Conservation (phyloP, 176 grass and related monocot genomes). For the Carex pumila region DNA sequence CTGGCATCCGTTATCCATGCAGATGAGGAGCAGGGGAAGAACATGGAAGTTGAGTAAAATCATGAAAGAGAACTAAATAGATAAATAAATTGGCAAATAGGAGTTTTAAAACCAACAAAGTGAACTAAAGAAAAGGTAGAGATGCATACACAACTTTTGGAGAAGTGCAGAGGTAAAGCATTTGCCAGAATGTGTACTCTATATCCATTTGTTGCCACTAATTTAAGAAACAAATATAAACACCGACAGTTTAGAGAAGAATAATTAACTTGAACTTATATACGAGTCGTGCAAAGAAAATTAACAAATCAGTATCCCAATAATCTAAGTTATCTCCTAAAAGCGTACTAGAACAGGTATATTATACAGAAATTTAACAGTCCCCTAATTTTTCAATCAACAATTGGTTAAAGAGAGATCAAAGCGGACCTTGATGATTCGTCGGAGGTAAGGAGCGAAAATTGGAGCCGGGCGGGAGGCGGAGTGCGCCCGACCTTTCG, state of each 20-base stretch:
- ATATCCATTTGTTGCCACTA: conserved; percentile 99
- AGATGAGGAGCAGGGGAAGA: background rate
- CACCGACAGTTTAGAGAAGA: background rate
- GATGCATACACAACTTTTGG: conserved; percentile 97
- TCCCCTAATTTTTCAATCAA: background rate
- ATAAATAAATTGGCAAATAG: background rate
- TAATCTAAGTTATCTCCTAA: background rate
- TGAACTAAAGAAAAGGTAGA: conserved; percentile 35
- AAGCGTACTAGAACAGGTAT: background rate
- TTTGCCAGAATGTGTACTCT: conserved; percentile 99
- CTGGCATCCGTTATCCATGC: conserved; percentile 50
- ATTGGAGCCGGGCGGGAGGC: conserved; percentile 43
- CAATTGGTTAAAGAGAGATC: background rate
- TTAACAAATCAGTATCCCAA: background rate
- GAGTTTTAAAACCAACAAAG: conserved; percentile 13
- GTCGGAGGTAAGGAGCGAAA: conserved; percentile 77
- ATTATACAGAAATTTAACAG: background rate
- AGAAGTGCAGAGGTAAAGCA: conserved; percentile 99
- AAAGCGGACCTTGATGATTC: conserved; percentile 78
- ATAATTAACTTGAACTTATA: background rate
- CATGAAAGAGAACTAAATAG: background rate
- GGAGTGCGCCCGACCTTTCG: conserved; percentile 49
- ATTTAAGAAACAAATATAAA: conserved; percentile 31
- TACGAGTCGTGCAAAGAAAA: background rate
- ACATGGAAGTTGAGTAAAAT: background rate